Conservation (phyloP, 1,284 basidiomycete species). For the Ustilago trichophora region DNA sequence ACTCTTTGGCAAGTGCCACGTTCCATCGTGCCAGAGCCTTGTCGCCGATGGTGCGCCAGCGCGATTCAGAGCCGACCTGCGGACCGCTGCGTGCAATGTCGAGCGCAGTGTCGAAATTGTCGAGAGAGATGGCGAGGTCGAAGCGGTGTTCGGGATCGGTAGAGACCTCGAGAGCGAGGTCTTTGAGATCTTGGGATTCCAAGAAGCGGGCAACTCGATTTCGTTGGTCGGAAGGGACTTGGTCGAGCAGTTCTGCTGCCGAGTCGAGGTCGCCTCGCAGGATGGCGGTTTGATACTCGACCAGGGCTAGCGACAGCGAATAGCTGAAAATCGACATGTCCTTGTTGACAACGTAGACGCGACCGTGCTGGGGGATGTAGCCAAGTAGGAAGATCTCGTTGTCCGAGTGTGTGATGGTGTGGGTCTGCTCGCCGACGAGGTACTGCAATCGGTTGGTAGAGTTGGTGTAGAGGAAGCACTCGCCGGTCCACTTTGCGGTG, state of each 20-base stretch:
- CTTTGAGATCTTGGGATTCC: constrained; percentile 85
- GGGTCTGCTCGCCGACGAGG: constrained; percentile 91
- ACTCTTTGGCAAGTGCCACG: constrained; percentile 89
- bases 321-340: constrained; percentile 79
- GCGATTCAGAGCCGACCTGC: constrained; percentile 81
- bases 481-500: constrained; percentile 97
- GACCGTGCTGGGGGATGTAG: constrained; percentile 91
- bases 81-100: constrained; percentile 78
- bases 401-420: constrained; percentile 74
- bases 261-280: constrained; percentile 86
- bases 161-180: constrained; percentile 87
- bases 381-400: constrained; percentile 89
- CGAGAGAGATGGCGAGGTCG: constrained; percentile 87
- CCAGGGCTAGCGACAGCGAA: constrained; percentile 82
- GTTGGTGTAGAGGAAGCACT: constrained; percentile 98
- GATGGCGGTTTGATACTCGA: constrained; percentile 96
- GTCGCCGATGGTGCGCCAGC: constrained; percentile 96
- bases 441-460: constrained; percentile 88
- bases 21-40: constrained; percentile 91
- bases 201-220: constrained; percentile 96
- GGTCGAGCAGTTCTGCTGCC: constrained; percentile 82
- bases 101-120: constrained; percentile 89
- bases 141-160: constrained; percentile 95
- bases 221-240: constrained; percentile 85
- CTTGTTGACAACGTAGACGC: constrained; percentile 95